These are phyloP conservation scores for Emmonsiellopsis sp. DNA, from an alignment of 2,329 filamentous ascomycete genomes.

Conservation along the genomic window DNA sequence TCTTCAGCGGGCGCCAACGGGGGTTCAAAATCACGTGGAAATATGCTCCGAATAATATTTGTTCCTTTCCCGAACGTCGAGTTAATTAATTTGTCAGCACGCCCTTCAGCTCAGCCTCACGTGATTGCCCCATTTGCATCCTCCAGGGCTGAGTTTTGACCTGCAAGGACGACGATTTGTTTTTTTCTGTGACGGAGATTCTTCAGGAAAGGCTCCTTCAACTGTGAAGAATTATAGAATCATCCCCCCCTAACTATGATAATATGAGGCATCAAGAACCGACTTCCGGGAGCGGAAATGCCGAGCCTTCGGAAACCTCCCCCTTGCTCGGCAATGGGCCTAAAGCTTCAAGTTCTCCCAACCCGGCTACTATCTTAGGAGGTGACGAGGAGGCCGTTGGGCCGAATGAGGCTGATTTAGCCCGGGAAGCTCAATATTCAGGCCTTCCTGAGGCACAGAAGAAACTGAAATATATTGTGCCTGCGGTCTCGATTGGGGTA, in stretches of 20 bases:
- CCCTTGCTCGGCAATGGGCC: conserved; percentile 29
- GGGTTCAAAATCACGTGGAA: too few relatives aligned
- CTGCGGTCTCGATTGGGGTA: conserved; percentile 54
- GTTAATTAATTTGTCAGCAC: too few relatives aligned
- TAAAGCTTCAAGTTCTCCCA: neutral
- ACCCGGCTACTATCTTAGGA: conserved; percentile 1
- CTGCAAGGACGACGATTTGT: too few relatives aligned
- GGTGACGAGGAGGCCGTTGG: conserved; percentile 13
- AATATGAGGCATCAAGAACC: conserved; percentile 5
- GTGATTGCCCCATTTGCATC: too few relatives aligned
- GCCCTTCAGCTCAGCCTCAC: too few relatives aligned
- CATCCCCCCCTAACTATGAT: neutral
- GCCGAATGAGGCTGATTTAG: conserved; percentile 24
- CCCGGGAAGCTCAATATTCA: conserved; percentile 27
- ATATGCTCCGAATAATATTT: too few relatives aligned
- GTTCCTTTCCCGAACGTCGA: too few relatives aligned
- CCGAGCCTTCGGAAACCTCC: conserved; percentile 32
- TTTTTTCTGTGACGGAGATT: too few relatives aligned
- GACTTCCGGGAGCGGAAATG: neutral
- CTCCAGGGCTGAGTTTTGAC: too few relatives aligned
- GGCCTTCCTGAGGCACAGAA: conserved; percentile 41
- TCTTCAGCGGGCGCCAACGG: too few relatives aligned
- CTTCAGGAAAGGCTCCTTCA: too few relatives aligned
- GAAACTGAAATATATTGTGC: conserved; percentile 49
- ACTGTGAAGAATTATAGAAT: too few relatives aligned